Conservation (phyloP, 495 filamentous ascomycete species). For the Podospora sp. region DNA sequence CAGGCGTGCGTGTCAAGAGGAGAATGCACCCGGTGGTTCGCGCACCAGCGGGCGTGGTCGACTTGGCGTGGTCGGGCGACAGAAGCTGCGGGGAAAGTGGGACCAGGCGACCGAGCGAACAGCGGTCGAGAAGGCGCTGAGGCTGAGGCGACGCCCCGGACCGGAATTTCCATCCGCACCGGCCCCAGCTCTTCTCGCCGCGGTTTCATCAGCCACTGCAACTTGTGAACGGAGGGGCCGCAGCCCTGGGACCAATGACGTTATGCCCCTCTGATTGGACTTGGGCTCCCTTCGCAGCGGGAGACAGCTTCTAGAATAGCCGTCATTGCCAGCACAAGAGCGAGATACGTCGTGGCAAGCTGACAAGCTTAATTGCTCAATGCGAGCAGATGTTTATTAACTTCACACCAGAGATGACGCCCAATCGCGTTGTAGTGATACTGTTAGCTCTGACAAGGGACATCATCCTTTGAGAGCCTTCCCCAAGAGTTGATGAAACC, state of each 20-base stretch:
- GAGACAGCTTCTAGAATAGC: not conserved
- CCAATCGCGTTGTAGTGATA: not conserved
- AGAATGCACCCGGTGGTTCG: slow-evolving; percentile 3
- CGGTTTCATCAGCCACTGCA: not conserved
- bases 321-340: not conserved
- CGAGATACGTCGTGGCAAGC: not conserved
- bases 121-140: not conserved
- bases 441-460: not conserved
- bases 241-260: not conserved
- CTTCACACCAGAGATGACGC: not conserved
- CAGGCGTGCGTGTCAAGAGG: not conserved
- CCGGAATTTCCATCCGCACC: not conserved
- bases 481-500: not conserved
- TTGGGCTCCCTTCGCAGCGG: not conserved
- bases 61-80: not conserved
- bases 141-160: slow-evolving; percentile 1
- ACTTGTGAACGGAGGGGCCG: not conserved
- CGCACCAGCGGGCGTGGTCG: not conserved
- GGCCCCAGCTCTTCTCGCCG: not conserved
- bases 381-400: not conserved
- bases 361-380: not conserved
- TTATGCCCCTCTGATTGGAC: not conserved
- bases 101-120: not conserved
- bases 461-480: not conserved
- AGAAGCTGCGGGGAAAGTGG: not conserved